Evolutionary conservation across 176 grass and related monocot genomes (phyloP), one percentile per base, ranked within the genome.

Genomic region (Rhynchospora breviuscula): DNA sequence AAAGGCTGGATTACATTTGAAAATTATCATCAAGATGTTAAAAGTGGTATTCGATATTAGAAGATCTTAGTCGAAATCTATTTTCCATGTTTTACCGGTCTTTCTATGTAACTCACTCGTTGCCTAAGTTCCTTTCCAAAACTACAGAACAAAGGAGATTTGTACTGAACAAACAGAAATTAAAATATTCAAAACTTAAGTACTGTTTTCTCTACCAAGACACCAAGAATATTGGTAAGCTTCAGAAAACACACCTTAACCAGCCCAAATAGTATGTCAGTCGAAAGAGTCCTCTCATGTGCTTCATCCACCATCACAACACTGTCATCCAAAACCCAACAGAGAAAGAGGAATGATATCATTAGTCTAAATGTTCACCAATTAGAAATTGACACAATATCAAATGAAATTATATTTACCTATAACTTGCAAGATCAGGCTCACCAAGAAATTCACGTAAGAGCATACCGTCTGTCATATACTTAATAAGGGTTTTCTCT

Each of bases 381-480:
- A 81, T 62, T 52, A 51, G 35, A 76, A 26, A 63, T 82, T 53
- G 11, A 6, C n/a, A 66, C 31, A 63, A 33, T 31, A 82, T 66
- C 8, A 52, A 52, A 9, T n/a, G 67, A 14, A 19, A 46, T 4
- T 7, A 46, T 22, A 6, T 53, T 70, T 90, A 92, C 94, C 94
- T 98, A 67, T 98, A 98, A 75, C 92, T 85, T 68, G 95, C 95
- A 84, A 98, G 88, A 88, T 98, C 90, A 83, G 92, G 92, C 75
- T 98, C 95, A 61, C 95, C 91, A 80, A 98, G 95, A 84, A 98
- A 98, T 82, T 98, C 95, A 61, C 95, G 85, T 25, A 98, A 70
- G 78, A 98, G 88, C 95, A 98, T 98, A 31, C 95, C 92, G 63
- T 98, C 95, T 54, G 95, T 98, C 95, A 98, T 98, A 78, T 98